Evolutionary conservation across 306 rosid species (phyloP).

Genomic region (Benincasa hispida): DNA sequence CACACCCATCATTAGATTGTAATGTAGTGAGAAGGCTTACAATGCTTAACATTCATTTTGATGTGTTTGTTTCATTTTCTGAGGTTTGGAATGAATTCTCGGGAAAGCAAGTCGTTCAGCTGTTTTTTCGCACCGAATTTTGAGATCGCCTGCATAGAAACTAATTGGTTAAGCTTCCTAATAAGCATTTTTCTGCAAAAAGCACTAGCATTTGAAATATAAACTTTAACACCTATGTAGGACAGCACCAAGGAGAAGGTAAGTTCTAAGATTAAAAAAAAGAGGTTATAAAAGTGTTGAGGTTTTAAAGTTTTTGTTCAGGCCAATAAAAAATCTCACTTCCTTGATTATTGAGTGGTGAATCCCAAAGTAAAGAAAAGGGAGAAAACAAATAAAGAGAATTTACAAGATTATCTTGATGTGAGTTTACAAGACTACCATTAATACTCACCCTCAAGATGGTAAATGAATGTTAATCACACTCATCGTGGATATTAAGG

Average conservation of each 20-base stretch:
- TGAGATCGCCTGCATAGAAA: constrained; percentile 67
- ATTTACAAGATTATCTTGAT: no score
- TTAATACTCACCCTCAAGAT: no score
- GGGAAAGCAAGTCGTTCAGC: constrained; percentile 69
- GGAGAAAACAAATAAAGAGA: no score
- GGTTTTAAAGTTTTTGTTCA: no score
- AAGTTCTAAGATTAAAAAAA: no score
- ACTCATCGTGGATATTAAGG: no score
- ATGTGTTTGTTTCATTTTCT: constrained; percentile 45
- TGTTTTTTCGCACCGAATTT: constrained; percentile 83
- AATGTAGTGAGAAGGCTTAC: constrained; percentile 2
- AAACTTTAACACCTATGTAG: background rate
- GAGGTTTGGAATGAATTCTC: constrained; percentile 46
- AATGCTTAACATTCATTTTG: constrained; percentile 32
- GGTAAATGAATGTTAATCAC: no score
- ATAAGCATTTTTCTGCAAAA: background rate
- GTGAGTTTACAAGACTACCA: no score
- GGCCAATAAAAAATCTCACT: no score
- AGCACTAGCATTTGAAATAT: background rate
- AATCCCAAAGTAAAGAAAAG: no score
- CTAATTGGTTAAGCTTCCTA: background rate
- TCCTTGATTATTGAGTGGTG: no score
- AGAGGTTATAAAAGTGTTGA: no score
- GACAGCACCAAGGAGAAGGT: background rate
- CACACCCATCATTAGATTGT: background rate